Base-by-base conservation (phyloP, 2,329 filamentous ascomycete species). In the Bimuria novae-zelandiae region DNA sequence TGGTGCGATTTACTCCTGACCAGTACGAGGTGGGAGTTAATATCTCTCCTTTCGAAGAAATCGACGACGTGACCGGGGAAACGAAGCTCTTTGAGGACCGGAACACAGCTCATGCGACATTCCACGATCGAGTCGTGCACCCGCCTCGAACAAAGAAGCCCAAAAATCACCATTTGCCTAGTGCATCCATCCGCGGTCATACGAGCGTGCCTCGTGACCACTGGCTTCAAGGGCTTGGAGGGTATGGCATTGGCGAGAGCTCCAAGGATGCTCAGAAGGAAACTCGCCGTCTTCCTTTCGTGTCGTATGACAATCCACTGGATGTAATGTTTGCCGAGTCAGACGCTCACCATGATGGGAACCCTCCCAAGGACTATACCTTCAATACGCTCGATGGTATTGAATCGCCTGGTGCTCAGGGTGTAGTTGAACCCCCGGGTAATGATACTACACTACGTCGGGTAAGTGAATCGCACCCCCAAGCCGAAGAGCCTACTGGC, bases 21-120 rank as follows among this genome's bases (percentile, higher is more conserved):
- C 54, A 69, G 16, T 68, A 67, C 43, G 55, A 55, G 12, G 27
- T 59, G 22, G 49, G 52, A 8, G 43, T 51, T 1, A 43, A 63
- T 12, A 45, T 14, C 8, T 60, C 59, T 14, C 57, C 55, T 23
- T 42, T 67, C 10, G 59, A 63, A 29, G 63, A 65, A 19, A 52
- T 63, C 10, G 52, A 64, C 11, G 61, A 62, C 3, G 55, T 60
- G 32, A 42, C 51, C 3, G 30, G 43, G 1, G 17, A 32, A 2
- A 23, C 41, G 8, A 54, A 49, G 5, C 36, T 64, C 2, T 59
- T 61, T 14, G 42, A 42, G 3, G 17, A 29, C 1, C 19, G 49
- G 7, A 44, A 32, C 8, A 52, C 49, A n/a, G 17, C 16, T 14
- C 19, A 25, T 1, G 33, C 36, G 12, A 11, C 60, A 12, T 51